Evolutionary conservation across 1,139 yeast genomes (phyloP), one percentile per base, ranked within the genome.

Genomic region (Geotrichum phurueaensis): DNA sequence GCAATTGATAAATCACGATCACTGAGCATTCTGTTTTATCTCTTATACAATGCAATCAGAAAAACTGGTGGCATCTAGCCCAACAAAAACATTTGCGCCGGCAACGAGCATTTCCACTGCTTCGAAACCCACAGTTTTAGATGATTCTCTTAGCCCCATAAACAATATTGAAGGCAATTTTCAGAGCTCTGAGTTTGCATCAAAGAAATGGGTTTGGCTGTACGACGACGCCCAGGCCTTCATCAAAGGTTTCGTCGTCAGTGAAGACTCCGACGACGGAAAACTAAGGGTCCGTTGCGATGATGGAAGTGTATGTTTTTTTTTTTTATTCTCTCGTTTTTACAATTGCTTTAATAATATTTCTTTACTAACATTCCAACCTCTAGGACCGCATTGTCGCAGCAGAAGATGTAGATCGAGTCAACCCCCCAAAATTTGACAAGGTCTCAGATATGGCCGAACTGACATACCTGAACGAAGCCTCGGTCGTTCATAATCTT

Each of bases 371-470:
- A 48, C 27, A 22, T 18, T 7, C 23, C 31, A 22, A 48, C 27
- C 20, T 10, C 9, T 55, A 75, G 73, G 79, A 78, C 43, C 77
- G 77, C 23, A 70, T 72, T 1, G 78, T 85, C 5, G 76, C 77
- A 29, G 76, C 81, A 45, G 75, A 77, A 33, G 73, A 75, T 43
- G 76, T 86, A 20, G 88, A 88, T 65, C 84, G 84, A 65, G 80
- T 77, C 49, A 95, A 95, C 70, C 99, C 99, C 1, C 80, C 86
- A 18, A 89, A 89, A 68, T 95, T 94, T 73, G 96, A 94, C 74
- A 87, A 85, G 69, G 92, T 96, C 63, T 85, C 88, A 67, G 97
- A 95, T 71, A 90, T 95, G 95, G 98, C 99, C 0, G 96, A 92
- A 68, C 79, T 95, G 67, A 94, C 99, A 1, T 92, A 87, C 73